Evolutionary conservation across 2,329 filamentous ascomycete genomes (phyloP).

Genomic region (Xylariaceae sp.): DNA sequence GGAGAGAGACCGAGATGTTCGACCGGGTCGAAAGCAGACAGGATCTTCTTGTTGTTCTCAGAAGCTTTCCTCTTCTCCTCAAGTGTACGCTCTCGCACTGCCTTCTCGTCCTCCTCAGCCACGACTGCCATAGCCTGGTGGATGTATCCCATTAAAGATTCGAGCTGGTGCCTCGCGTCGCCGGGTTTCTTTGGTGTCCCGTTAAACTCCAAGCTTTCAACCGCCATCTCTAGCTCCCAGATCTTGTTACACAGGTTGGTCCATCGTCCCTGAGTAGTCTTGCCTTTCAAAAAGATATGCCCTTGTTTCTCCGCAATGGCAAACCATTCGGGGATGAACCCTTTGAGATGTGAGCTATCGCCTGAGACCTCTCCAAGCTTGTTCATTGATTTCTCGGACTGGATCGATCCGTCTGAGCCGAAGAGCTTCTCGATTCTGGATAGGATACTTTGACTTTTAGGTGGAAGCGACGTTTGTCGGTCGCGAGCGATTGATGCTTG

Average conservation of each 20-base stretch:
- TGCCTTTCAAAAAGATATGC: constrained; percentile 10
- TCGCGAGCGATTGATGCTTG: constrained; percentile 11
- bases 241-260: constrained; percentile 17
- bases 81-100: background rate
- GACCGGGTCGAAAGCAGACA: too few species aligned
- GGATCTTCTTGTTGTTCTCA: too few species aligned
- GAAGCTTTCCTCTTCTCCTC: background rate
- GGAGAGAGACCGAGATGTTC: too few species aligned
- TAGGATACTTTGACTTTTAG: constrained; percentile 1
- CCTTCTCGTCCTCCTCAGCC: constrained; percentile 16
- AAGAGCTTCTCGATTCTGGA: constrained; percentile 18
- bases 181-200: too few species aligned
- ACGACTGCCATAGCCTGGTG: constrained; percentile 17
- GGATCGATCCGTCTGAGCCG: constrained; percentile 19
- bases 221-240: constrained; percentile 10
- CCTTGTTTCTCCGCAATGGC: constrained; percentile 6
- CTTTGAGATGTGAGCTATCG: background rate
- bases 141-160: constrained; percentile 15
- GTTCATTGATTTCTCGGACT: background rate
- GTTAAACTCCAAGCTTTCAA: constrained; percentile 4
- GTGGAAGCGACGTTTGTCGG: constrained; percentile 4
- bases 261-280: constrained; percentile 12
- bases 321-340: constrained; percentile 26
- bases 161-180: too few species aligned
- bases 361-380: background rate